Base-by-base conservation (phyloP, 1,139 yeast genomes). In the Hanseniaspora uvarum region DNA sequence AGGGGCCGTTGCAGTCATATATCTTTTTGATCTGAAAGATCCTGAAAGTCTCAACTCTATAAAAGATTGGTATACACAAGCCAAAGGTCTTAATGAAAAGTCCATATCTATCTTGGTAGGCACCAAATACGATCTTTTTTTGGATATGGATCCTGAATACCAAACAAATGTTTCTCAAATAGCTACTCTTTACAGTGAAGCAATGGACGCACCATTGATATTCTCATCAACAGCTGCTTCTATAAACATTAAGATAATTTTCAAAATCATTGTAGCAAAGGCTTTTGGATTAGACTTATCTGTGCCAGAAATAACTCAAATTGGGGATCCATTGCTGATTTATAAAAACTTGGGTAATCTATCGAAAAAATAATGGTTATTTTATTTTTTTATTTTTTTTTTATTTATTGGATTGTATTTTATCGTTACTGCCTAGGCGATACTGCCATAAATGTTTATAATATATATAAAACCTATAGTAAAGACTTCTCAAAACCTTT, bases 51-150 rank as follows among this genome's bases (percentile, higher is more conserved):
- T 92, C 54, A 86, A 86, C 63, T 83, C 94, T 16, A 77, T 92
- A 53, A 86, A 87, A 65, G 96, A 89, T 63, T 92, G 98, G 98
- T 92, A 87, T 65, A 73, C 95, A 59, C 95, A 87, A 66, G 95
- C 94, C 1, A 73, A 95, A 55, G 95, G 95, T 1, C 82, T 87
- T 65, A 92, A 92, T 70, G 82, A 81, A 63, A 83, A 92, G 0
- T 97, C 98, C 23, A 85, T 92, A 53, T 96, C 97, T 3, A 81
- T 92, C 58, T 72, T 92, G 49, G 84, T 92, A 1, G 99, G 99
- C 5, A 92, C 99, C 1, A 92, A 92, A 66, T 92, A 86, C 67
- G 98, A 92, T 66, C 74, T 83, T 59, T 89, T 92, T 67, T 80
- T 86, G 36, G 92, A 85, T 61, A 70, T 86, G 65, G 80, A 94